phyloP scores from a whole-genome alignment of 305 asterid species.

The Fraxinus platypoda region DNA sequence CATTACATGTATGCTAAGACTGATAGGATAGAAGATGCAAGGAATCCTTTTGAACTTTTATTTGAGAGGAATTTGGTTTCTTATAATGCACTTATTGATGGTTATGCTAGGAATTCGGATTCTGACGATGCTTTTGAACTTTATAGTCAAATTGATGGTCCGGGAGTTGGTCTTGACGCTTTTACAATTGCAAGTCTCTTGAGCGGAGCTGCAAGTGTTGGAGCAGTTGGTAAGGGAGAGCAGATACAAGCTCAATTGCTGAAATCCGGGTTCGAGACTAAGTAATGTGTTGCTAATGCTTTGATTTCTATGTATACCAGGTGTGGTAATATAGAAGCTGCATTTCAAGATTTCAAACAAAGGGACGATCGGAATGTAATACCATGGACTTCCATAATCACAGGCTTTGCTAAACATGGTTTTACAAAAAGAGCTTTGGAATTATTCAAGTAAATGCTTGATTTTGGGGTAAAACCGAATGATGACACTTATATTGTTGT shows the following conservation, averaged over 20 bases:
- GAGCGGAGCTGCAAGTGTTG: constrained; percentile 89
- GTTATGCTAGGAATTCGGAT: constrained; percentile 44
- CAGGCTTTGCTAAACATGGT: constrained; percentile 90
- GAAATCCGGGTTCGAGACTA: constrained; percentile 55
- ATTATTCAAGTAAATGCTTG: constrained; percentile 57
- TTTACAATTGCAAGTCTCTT: constrained; percentile 80
- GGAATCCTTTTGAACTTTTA: constrained; percentile 65
- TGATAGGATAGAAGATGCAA: constrained; percentile 72
- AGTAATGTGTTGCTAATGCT: constrained; percentile 59
- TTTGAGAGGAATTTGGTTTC: constrained; percentile 77
- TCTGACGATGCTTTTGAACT: constrained; percentile 56
- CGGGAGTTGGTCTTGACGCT: constrained; percentile 52
- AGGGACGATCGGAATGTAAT: constrained; percentile 55
- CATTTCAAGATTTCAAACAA: constrained; percentile 51
- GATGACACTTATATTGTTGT: constrained; percentile 85
- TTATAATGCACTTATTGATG: constrained; percentile 58
- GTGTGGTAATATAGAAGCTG: constrained; percentile 81
- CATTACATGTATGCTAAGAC: constrained; percentile 65
- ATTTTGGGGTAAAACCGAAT: constrained; percentile 47
- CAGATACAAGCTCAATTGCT: constrained; percentile 72
- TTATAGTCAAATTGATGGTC: constrained; percentile 40
- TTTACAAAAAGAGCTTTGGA: constrained; percentile 55
- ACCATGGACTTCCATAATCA: constrained; percentile 88
- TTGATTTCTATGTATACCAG: constrained; percentile 88
- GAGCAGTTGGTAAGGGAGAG: constrained; percentile 86